phyloP scores from a whole-genome alignment of 192 early-diverging fungal genomes.

The Chytriomyces sp. region DNA sequence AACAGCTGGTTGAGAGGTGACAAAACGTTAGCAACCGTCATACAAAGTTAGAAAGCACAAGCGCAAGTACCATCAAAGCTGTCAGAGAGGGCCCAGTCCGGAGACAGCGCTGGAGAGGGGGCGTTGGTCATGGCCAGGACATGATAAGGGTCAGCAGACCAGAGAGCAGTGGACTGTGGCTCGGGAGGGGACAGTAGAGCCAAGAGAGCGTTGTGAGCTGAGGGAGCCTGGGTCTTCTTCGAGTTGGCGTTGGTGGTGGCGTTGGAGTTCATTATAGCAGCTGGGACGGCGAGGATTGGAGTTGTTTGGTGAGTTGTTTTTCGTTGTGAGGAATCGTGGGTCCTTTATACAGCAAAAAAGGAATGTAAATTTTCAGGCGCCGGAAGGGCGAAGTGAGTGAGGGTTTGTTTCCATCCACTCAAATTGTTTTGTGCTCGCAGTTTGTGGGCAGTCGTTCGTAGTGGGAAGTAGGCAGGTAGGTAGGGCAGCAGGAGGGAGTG shows the following conservation, averaged over 20 bases:
- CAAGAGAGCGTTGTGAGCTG: not conserved
- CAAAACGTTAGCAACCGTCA: not conserved
- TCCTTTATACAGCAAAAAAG: no score
- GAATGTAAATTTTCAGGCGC: not conserved
- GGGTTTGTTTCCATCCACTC: not conserved
- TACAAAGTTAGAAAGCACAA: not conserved
- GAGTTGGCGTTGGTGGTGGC: not conserved
- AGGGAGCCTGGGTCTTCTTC: not conserved
- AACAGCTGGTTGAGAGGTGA: not conserved
- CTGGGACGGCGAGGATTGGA: not conserved
- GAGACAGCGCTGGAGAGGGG: not conserved
- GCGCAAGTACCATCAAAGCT: not conserved
- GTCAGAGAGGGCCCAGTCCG: constrained; percentile 1
- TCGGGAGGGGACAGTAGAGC: not conserved
- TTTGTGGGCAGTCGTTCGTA: not conserved
- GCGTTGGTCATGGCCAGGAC: not conserved
- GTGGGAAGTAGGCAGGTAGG: no score
- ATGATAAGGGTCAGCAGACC: not conserved
- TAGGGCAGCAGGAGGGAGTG: not conserved
- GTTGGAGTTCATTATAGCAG: not conserved
- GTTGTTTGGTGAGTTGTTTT: not conserved
- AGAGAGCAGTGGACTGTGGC: not conserved
- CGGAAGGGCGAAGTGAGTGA: not conserved
- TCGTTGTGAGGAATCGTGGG: not conserved
- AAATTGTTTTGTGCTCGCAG: not conserved